Conservation (phyloP, 2,329 filamentous ascomycete genomes). For the Verticillium albo-atrum region DNA sequence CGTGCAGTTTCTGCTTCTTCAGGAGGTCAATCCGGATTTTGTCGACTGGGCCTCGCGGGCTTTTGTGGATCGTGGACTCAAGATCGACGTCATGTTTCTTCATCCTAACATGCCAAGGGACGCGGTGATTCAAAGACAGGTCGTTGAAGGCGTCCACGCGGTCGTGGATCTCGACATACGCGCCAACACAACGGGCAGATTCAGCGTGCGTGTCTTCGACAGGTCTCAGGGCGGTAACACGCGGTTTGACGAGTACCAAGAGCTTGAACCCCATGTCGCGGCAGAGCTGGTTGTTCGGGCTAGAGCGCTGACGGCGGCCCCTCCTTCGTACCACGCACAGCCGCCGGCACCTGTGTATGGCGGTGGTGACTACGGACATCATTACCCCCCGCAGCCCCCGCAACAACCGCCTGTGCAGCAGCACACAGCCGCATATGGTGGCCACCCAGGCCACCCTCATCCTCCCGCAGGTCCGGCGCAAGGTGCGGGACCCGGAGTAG, state of each 20-base stretch:
- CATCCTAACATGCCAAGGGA: slow-evolving; percentile 64
- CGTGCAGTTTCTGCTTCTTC: slow-evolving; percentile 79
- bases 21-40: slow-evolving; percentile 75
- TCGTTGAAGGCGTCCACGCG: slow-evolving; percentile 82
- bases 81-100: slow-evolving; percentile 74
- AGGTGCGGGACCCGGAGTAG: slow-evolving; percentile 24
- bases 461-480: slow-evolving; percentile 14
- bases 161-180: slow-evolving; percentile 71
- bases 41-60: slow-evolving; percentile 75
- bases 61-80: slow-evolving; percentile 68
- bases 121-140: slow-evolving; percentile 77
- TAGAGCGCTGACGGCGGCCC: slow-evolving; percentile 41
- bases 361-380: slow-evolving; percentile 21
- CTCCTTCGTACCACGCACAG: slow-evolving; percentile 18
- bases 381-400: slow-evolving; percentile 19
- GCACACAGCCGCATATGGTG: slow-evolving; percentile 9
- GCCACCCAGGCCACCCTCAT: neutral
- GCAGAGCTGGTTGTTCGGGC: slow-evolving; percentile 75
- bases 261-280: slow-evolving; percentile 72
- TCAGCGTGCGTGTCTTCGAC: slow-evolving; percentile 82
- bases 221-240: slow-evolving; percentile 69
- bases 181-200: slow-evolving; percentile 66
- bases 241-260: slow-evolving; percentile 81
- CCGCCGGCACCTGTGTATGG: slow-evolving; percentile 10
- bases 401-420: slow-evolving; percentile 22